phyloP scores from a whole-genome alignment of 768 basidiomycete species.

The Boletus vinaceobasis region DNA sequence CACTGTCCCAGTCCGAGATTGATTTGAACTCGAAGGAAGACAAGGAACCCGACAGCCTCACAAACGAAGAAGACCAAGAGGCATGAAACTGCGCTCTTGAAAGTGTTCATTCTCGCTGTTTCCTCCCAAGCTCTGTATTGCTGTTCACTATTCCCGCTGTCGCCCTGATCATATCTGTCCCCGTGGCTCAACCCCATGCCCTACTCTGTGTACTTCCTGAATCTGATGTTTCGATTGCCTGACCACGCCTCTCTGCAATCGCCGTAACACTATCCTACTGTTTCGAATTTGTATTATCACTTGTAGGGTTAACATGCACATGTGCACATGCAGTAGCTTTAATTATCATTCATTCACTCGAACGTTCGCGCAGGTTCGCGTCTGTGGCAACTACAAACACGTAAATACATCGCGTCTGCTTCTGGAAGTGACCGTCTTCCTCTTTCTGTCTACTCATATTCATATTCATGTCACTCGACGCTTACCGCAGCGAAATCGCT shows the following conservation, averaged over 20 bases:
- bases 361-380: constrained; percentile 1
- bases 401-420: not conserved
- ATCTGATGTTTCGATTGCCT: constrained; percentile 17
- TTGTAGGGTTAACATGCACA: constrained; percentile 22
- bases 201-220: constrained; percentile 4
- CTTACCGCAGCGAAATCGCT: constrained; percentile 20
- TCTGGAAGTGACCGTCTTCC: not conserved
- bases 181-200: constrained; percentile 17
- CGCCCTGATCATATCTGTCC: constrained; percentile 22
- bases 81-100: constrained; percentile 11
- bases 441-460: not conserved
- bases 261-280: constrained; percentile 21
- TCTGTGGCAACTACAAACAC: constrained; percentile 10
- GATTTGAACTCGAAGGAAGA: constrained; percentile 20
- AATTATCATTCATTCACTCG: constrained; percentile 13
- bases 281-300: constrained; percentile 30
- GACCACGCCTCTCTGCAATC: constrained; percentile 10
- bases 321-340: constrained; percentile 16
- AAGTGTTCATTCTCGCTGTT: constrained; percentile 1
- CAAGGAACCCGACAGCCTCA: constrained; percentile 2
- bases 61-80: constrained; percentile 13
- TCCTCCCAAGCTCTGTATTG: constrained; percentile 5
- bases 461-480: constrained; percentile 20
- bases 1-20: constrained; percentile 31
- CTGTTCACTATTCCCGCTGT: constrained; percentile 20